Evolutionary conservation across 257 asterid genomes (phyloP).

Genomic region (Solanum tacnaense): DNA sequence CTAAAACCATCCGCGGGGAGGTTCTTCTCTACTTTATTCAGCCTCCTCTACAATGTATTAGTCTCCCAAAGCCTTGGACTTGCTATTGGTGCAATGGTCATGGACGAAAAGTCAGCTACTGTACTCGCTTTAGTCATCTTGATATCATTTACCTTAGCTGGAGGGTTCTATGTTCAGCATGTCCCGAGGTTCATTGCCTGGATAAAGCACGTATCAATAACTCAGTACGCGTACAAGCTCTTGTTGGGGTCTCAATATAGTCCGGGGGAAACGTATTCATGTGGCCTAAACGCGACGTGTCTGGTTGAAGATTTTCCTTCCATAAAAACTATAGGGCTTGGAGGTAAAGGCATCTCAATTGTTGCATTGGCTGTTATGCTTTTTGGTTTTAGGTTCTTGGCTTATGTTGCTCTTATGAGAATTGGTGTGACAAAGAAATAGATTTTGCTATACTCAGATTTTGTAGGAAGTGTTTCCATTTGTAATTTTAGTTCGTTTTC

Average conservation of each 20-base stretch:
- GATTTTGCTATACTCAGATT: neutral
- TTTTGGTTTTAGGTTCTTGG: conserved; percentile 49
- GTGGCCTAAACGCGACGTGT: conserved; percentile 20
- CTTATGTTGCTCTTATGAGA: conserved; percentile 69
- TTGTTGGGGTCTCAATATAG: conserved; percentile 40
- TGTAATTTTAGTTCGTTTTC: neutral
- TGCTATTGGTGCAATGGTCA: conserved; percentile 60
- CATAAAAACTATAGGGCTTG: conserved; percentile 40
- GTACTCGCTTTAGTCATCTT: conserved; percentile 47
- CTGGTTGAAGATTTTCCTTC: conserved; percentile 45
- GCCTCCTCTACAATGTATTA: conserved; percentile 38
- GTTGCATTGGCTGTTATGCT: conserved; percentile 46
- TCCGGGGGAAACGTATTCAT: conserved; percentile 34
- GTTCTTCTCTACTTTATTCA: conserved; percentile 35
- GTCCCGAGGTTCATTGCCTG: conserved; percentile 54
- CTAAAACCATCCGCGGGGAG: conserved; percentile 21
- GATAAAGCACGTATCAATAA: conserved; percentile 51
- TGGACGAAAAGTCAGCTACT: conserved; percentile 51
- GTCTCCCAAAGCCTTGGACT: conserved; percentile 69
- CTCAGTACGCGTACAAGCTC: conserved; percentile 56
- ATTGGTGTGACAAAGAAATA: conserved; percentile 50
- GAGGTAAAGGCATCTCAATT: conserved; percentile 13
- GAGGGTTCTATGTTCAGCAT: conserved; percentile 60
- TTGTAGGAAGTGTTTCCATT: neutral
- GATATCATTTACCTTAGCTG: conserved; percentile 42